Base-by-base conservation (phyloP, 2,329 filamentous ascomycete species). In the Cercospora brassicicola region DNA sequence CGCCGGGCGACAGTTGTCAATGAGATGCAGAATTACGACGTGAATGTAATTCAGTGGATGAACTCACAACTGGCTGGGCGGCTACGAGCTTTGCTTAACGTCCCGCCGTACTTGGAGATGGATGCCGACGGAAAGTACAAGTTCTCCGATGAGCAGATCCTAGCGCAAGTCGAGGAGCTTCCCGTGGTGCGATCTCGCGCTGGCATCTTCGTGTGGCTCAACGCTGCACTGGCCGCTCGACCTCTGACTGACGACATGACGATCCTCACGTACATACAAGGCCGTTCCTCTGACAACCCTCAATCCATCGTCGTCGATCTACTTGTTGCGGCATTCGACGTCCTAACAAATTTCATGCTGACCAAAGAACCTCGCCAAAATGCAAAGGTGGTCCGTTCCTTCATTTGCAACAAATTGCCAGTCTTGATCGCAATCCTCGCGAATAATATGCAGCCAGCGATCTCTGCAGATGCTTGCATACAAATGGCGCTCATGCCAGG, bases 281-380 rank as follows among this genome's bases (percentile, higher is more conserved):
- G 94, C 72, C 87, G 94, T 77, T 97, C 97, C 76, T 90, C 91
- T 86, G 91, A 90, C 45, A 91, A 97, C 74, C 85, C 91, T 51
- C 91, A 94, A 78, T 86, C 87, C 11, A 89, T 93, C 55, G 88
- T 91, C 0, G 88, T 93, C 64, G 93, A 97, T 74, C 84, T 98
- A 1, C 91, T 98, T 51, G 86, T 94, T 9, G 92, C 93, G 1
- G 90, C 93, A 0, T 98, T 99, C 75, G 94, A 98, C 74, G 86
- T 96, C 4, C 84, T 99, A 15, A 91, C 93, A 39, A 96, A 96
- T 75, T 91, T 91, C 4, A 91, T 94, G 70, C 92, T 95, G 73
- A 88, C 91, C 42, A 86, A 84, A 56, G 87, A 90, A 74, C 82
- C 86, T 8, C 78, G 79, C 18, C 83, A 87, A 62, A 86, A 84